Evolutionary conservation across 1,284 basidiomycete genomes (phyloP).

Genomic region (Austropuccinia psidii): DNA sequence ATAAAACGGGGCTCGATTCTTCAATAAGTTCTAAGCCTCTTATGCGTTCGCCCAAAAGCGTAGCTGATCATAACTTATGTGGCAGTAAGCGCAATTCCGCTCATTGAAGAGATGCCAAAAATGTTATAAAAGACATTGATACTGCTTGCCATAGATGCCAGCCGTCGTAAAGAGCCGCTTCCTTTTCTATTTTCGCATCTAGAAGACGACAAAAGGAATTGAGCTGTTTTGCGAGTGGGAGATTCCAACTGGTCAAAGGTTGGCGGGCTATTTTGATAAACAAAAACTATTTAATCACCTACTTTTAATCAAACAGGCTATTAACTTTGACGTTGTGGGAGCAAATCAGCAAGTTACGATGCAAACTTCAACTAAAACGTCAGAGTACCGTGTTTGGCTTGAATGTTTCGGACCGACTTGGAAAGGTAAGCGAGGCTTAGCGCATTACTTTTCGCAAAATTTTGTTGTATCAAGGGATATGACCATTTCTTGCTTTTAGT

Average conservation of each 20-base stretch:
- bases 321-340: constrained; percentile 81
- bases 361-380: constrained; percentile 60
- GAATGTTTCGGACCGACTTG: constrained; percentile 75
- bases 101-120: too few relatives aligned
- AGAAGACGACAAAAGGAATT: constrained; percentile 66
- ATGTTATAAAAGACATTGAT: too few relatives aligned
- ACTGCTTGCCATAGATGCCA: constrained; percentile 49
- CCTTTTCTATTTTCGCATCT: constrained; percentile 71
- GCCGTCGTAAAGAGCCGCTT: constrained; percentile 43
- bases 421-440: constrained; percentile 21
- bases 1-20: constrained; percentile 87
- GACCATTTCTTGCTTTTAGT: constrained; percentile 13
- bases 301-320: constrained; percentile 51
- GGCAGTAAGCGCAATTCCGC: constrained; percentile 46
- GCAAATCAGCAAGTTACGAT: constrained; percentile 80
- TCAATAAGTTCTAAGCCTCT: constrained; percentile 66
- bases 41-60: constrained; percentile 63
- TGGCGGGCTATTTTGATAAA: constrained; percentile 36
- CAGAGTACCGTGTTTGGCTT: constrained; percentile 79
- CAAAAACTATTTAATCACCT: neutral
- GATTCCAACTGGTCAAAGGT: constrained; percentile 88
- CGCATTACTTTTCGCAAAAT: too few relatives aligned
- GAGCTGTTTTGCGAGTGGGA: constrained; percentile 74
- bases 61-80: constrained; percentile 65
- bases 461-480: too few relatives aligned